phyloP scores from a whole-genome alignment of 441 rosid genomes.

The Omphalea diandra region DNA sequence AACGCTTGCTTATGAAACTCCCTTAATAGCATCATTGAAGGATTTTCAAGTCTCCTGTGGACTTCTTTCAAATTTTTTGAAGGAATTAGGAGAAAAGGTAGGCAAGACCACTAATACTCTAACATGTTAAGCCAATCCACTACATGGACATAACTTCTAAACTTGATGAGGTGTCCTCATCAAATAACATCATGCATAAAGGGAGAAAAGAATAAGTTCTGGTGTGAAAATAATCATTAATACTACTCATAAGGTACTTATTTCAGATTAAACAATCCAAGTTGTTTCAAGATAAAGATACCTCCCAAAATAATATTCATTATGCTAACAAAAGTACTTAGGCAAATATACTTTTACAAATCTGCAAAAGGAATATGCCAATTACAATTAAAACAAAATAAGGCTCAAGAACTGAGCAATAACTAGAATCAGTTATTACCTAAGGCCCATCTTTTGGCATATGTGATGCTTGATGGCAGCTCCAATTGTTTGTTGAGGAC shows the following conservation, averaged over 20 bases:
- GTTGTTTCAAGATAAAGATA: background rate
- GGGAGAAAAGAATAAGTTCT: background rate
- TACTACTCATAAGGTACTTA: too few relatives aligned
- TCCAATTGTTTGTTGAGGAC: conserved; percentile 93
- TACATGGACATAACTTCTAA: background rate
- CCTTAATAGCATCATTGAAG: background rate
- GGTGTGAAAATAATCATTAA: too few relatives aligned
- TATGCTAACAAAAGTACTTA: background rate
- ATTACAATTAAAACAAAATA: background rate
- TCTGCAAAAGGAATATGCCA: too few relatives aligned
- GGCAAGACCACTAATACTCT: background rate
- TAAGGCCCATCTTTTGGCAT: conserved; percentile 65
- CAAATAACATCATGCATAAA: background rate
- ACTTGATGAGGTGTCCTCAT: too few relatives aligned
- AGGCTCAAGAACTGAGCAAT: background rate
- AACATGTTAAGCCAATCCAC: background rate
- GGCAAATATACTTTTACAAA: background rate
- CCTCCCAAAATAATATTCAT: background rate
- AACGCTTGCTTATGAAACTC: background rate
- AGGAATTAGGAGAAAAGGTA: background rate
- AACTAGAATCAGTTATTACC: conserved; percentile 37
- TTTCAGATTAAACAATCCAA: background rate
- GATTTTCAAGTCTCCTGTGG: background rate
- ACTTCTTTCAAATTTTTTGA: too few relatives aligned
- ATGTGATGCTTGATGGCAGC: conserved; percentile 70